Base-by-base conservation (phyloP, 2,329 filamentous ascomycete species). In the Sarocladiaceae sp. region DNA sequence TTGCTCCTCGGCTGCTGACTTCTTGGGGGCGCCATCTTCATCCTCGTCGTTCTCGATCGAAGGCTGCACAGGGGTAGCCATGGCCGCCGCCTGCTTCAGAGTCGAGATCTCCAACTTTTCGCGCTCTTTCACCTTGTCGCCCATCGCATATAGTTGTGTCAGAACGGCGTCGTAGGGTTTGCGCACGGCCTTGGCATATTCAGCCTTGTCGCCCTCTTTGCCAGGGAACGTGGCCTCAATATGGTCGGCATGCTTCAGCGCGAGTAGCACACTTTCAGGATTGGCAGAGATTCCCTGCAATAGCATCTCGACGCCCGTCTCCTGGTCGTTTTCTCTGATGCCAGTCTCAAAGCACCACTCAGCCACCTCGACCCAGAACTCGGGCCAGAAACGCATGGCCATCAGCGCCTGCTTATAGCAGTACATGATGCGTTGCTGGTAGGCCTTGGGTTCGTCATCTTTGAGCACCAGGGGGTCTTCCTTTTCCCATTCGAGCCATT, bases 401-500 rank as follows among this genome's bases (percentile, higher is more conserved):
- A 96, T 95, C 37, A 95, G 69, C 4, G 91, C 88, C 61, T 96
- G 91, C 61, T 89, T 93, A 71, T 95, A 97, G 51, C 88, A 84
- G 62, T 94, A 95, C 6, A 96, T 64, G 33, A 97, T 78, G 32
- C 93, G 83, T 52, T 85, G 77, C 52, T 84, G 85, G 64, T 84
- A 93, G 6, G 78, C 74, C 43, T 80, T 76, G 3, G 77, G 71
- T 53, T 97, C 90, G 44, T 97, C 90, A 2, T 83, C 74, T 58
- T 87, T 86, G 44, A 97, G 70, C 19, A 95, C 87, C 3, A 98
- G 71, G 1, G 88, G 89, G 58, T 98, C 93, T 15, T 86, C 83
- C 64, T 91, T 95, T 65, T 98, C 93, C 89, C 90, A 98, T 4
- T 82, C 73, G 52, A 98, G 85, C 93, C 94, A 98, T 52, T 78